These are phyloP conservation scores for Hapsidospora chrysogenum DNA, from an alignment of 495 filamentous ascomycete species.

Conservation along the genomic window DNA sequence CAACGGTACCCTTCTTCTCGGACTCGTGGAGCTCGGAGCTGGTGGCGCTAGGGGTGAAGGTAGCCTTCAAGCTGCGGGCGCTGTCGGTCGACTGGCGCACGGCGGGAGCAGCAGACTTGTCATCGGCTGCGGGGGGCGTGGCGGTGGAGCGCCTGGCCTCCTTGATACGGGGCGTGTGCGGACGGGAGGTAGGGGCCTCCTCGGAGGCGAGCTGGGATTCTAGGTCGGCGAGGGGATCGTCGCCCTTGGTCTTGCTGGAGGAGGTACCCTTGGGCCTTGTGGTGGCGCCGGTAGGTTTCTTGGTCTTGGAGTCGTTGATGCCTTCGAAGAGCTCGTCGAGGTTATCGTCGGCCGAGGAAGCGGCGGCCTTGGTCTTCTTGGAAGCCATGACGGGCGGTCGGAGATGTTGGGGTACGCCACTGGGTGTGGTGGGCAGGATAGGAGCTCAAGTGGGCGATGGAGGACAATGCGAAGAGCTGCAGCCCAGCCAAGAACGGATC, in stretches of 20 bases:
- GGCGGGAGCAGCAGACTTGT: slow-evolving; percentile 16
- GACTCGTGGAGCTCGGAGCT: slow-evolving; percentile 32
- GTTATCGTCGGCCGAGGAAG: slow-evolving; percentile 58
- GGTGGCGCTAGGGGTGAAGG: slow-evolving; percentile 33
- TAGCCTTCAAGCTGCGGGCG: slow-evolving; percentile 44
- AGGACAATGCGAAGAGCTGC: too few relatives aligned
- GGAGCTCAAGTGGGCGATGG: too few relatives aligned
- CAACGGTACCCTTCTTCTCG: slow-evolving; percentile 27
- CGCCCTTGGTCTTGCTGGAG: slow-evolving; percentile 25
- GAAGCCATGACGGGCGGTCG: slow-evolving; percentile 17
- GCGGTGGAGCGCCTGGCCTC: slow-evolving; percentile 35
- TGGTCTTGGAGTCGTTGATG: slow-evolving; percentile 32
- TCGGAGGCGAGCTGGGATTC: slow-evolving; percentile 48
- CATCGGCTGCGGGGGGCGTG: slow-evolving; percentile 38
- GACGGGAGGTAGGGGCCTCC: slow-evolving; percentile 40
- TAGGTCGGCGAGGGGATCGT: slow-evolving; percentile 74
- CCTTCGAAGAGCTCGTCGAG: slow-evolving; percentile 68
- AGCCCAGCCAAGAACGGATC: too few relatives aligned
- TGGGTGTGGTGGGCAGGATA: too few relatives aligned
- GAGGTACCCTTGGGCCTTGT: slow-evolving; percentile 27
- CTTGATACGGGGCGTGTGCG: slow-evolving; percentile 67
- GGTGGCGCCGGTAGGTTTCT: slow-evolving; percentile 22
- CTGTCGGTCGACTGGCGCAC: slow-evolving; percentile 60
- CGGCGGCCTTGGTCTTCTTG: slow-evolving; percentile 27
- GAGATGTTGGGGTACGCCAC: too few relatives aligned